Evolutionary conservation across 768 basidiomycete genomes (phyloP).

Genomic region (Psilocybe sp.): DNA sequence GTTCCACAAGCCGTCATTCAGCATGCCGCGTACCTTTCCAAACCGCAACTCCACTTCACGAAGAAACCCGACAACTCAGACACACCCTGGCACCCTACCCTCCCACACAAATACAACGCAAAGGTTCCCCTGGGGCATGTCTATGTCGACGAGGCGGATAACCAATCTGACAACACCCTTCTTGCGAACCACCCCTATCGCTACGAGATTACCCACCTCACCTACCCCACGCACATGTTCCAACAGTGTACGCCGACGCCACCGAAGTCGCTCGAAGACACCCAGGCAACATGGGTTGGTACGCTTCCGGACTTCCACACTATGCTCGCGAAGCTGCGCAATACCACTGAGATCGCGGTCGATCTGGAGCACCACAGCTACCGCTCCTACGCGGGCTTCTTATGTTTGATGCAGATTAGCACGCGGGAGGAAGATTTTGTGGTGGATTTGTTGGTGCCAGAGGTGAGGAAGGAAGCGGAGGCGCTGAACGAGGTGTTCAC

Average conservation of each 20-base stretch:
- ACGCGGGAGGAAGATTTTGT: constrained; percentile 84
- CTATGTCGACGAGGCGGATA: constrained; percentile 17
- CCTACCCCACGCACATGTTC: constrained; percentile 68
- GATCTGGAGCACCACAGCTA: constrained; percentile 95
- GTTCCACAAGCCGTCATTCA: constrained; percentile 57
- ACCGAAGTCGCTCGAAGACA: constrained; percentile 60
- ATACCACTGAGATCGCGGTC: constrained; percentile 78
- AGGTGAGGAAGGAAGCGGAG: constrained; percentile 70
- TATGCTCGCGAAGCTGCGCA: constrained; percentile 69
- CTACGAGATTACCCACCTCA: constrained; percentile 76
- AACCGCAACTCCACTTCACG: constrained; percentile 81
- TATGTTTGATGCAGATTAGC: constrained; percentile 92
- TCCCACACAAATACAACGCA: constrained; percentile 80
- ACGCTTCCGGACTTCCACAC: constrained; percentile 49
- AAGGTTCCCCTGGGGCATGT: constrained; percentile 75
- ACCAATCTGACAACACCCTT: constrained; percentile 13
- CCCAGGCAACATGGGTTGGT: constrained; percentile 70
- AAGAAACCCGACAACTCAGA: constrained; percentile 55
- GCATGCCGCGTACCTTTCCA: constrained; percentile 71
- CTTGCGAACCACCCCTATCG: constrained; percentile 74
- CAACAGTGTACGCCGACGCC: constrained; percentile 42
- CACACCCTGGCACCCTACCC: constrained; percentile 63
- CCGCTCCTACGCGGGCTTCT: constrained; percentile 79
- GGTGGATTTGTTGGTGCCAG: constrained; percentile 63
- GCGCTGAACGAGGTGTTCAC: constrained; percentile 82